Percentiles rank a stretch among this genome's conserved stretches.
These are phyloP conservation scores for Halophytophthora polymorphica DNA, from an alignment of 352 stramenopile species.

Conservation along the genomic window DNA sequence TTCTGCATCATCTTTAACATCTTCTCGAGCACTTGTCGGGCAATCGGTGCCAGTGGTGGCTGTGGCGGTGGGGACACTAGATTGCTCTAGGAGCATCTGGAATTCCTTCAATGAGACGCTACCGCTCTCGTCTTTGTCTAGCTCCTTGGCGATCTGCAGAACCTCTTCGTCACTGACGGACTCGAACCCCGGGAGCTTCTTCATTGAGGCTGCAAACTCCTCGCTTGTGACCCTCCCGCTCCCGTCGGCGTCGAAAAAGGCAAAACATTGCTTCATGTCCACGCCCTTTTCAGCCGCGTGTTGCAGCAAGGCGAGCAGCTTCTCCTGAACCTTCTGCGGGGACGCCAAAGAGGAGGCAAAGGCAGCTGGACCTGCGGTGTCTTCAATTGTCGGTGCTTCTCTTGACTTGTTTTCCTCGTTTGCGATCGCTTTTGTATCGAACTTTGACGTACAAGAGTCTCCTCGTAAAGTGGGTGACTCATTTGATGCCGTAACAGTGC, in stretches of 20 bases:
- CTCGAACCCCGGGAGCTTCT: constrained; percentile 44
- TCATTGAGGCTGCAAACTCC: constrained; percentile 49
- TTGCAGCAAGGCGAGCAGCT: constrained; percentile 29
- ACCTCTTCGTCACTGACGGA: constrained; percentile 32
- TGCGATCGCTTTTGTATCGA: background rate
- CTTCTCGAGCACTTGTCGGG: background rate
- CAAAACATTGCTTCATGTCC: constrained; percentile 42
- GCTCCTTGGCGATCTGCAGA: constrained; percentile 25
- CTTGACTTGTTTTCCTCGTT: background rate
- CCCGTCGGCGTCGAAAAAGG: constrained; percentile 50
- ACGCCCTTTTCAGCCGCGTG: constrained; percentile 27
- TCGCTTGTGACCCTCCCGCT: constrained; percentile 40
- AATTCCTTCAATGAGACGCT: constrained; percentile 65
- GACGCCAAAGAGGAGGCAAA: constrained; percentile 1
- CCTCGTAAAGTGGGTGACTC: too few relatives aligned
- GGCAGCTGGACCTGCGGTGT: background rate
- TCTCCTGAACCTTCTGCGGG: constrained; percentile 10
- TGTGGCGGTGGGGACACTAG: background rate
- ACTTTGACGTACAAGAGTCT: too few relatives aligned
- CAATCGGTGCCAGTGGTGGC: background rate
- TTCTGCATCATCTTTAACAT: background rate
- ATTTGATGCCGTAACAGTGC: background rate
- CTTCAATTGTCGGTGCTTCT: background rate
- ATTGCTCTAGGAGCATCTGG: constrained; percentile 23
- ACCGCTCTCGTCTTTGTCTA: constrained; percentile 57